phyloP scores from a whole-genome alignment of 2,329 filamentous ascomycete genomes.

The Fusarium virguliforme region DNA sequence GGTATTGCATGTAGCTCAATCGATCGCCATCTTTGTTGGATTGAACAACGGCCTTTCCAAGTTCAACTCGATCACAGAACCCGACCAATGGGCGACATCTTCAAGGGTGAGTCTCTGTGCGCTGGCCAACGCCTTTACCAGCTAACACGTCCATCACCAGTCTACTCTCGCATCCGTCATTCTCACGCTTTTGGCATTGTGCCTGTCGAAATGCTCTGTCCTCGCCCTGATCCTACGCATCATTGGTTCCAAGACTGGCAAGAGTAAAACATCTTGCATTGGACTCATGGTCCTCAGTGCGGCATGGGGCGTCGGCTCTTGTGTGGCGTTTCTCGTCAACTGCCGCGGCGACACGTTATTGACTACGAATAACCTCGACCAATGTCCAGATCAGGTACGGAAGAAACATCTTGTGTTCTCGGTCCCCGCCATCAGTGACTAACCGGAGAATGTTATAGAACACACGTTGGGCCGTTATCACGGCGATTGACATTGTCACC shows the following conservation, averaged over 20 bases:
- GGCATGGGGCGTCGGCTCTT: constrained; percentile 28
- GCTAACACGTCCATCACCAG: constrained; percentile 19
- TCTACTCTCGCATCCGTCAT: constrained; percentile 31
- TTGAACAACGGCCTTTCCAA: constrained; percentile 32
- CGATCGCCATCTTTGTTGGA: constrained; percentile 42
- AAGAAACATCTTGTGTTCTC: background rate
- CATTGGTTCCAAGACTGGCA: constrained; percentile 38
- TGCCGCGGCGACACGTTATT: constrained; percentile 25
- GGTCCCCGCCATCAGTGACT: background rate
- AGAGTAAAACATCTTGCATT: constrained; percentile 32
- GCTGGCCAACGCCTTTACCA: no score
- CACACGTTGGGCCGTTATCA: constrained; percentile 34
- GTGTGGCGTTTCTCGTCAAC: constrained; percentile 30
- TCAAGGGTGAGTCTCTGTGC: constrained; percentile 22
- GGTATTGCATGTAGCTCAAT: constrained; percentile 38
- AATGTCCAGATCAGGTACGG: constrained; percentile 40
- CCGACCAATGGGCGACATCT: constrained; percentile 33
- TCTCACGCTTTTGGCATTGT: constrained; percentile 22
- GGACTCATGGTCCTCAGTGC: constrained; percentile 26
- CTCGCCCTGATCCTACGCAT: constrained; percentile 46
- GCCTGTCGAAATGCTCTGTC: constrained; percentile 40
- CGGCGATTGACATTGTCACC: constrained; percentile 28
- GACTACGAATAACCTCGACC: constrained; percentile 17
- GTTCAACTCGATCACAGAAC: constrained; percentile 35
- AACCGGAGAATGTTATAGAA: constrained; percentile 16